phyloP scores from a whole-genome alignment of 2,329 filamentous ascomycete species.

The Meredithiella fracta region DNA sequence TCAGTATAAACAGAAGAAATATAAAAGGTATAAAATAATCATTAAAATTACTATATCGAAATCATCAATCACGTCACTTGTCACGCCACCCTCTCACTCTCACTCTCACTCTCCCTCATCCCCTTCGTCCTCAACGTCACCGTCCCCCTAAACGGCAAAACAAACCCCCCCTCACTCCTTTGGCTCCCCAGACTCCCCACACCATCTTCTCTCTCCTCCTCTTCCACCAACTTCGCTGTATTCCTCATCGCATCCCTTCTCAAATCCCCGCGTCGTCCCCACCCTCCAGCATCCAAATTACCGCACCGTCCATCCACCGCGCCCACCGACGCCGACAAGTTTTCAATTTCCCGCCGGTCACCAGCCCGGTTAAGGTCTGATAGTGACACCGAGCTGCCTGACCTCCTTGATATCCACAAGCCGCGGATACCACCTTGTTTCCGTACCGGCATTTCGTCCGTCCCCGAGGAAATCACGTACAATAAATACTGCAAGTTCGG shows the following conservation, averaged over 20 bases:
- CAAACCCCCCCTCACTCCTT: slow-evolving; percentile 17
- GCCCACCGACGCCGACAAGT: neutral
- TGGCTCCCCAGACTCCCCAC: neutral
- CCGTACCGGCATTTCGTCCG: slow-evolving; percentile 41
- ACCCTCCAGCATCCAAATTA: neutral
- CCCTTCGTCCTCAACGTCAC: slow-evolving; percentile 41
- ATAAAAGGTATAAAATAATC: no score
- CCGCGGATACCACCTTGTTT: slow-evolving; percentile 47
- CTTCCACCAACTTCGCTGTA: slow-evolving; percentile 12
- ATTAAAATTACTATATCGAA: no score
- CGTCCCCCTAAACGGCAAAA: slow-evolving; percentile 32
- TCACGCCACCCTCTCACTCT: neutral
- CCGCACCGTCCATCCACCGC: neutral
- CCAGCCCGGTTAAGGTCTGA: neutral
- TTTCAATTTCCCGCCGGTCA: neutral
- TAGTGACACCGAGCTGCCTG: neutral
- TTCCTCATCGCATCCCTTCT: slow-evolving; percentile 1
- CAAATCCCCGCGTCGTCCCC: neutral
- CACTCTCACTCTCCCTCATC: neutral
- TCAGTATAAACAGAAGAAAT: no score
- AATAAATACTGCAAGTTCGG: slow-evolving; percentile 88
- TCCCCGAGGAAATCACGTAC: slow-evolving; percentile 74
- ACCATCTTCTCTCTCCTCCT: neutral
- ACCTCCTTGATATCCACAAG: slow-evolving; percentile 23
- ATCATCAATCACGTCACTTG: neutral